Base-by-base conservation (phyloP, 768 basidiomycete species). In the Phaffia tasmanica region DNA sequence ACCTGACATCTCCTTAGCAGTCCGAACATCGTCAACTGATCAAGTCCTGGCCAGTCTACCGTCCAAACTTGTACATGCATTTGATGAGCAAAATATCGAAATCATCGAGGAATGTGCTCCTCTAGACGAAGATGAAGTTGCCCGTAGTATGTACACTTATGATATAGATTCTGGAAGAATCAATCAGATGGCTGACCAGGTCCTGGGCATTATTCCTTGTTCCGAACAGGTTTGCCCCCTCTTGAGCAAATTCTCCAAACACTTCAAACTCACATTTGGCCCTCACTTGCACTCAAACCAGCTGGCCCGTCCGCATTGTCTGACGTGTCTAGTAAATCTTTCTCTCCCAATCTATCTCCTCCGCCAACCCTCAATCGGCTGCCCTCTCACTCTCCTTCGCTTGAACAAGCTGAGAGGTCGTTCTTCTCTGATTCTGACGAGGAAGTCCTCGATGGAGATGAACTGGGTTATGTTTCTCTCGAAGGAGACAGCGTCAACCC, bases 221-320 rank as follows among this genome's bases (percentile, higher is more conserved):
- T 23, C 61, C 53, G 30, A 15, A 16, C 47, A 25, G 25, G 29
- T n/a, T 29, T 62, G 2, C 14, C 61, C 18, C 48, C 61, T 29
- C 61, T 48, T 29, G 61, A 62, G n/a, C 61, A 62, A 21, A 51
- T 62, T 30, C 30, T 51, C 15, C 61, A 62, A 29, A 29, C 61
- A 14, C 49, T 62, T 32, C 61, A 62, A 29, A 62, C 61, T 18
- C 61, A 62, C 19, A 48, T 62, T 14, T 62, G 61, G 61, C 48
- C 61, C 27, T 32, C 30, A 19, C 27, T 62, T 15, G 18, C 53
- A 11, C 49, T 62, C 16, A 62, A 62, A 29, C 9, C 59, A 9
- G 21, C 49, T 32, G 25, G 25, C 5, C 27, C 61, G 2, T 21
- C 18, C 32, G 23, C 55, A 27, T 57, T 51, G 2, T 19, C 18